Conservation (phyloP, 1,139 yeast genomes). For the Zygosaccharomyces sapae region DNA sequence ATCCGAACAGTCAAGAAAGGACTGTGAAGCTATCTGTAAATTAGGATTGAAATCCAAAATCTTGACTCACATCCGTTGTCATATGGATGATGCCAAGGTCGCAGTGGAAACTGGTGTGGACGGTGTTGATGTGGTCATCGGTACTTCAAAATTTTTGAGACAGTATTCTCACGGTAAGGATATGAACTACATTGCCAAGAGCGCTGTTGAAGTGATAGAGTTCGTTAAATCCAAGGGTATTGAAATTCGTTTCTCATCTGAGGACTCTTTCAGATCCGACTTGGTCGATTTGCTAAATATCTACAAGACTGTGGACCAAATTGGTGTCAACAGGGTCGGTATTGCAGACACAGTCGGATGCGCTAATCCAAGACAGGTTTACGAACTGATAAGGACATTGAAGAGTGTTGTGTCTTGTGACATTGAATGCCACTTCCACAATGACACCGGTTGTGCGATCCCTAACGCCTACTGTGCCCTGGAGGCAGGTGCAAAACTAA, state of each 20-base stretch:
- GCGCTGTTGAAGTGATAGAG: conserved; percentile 95
- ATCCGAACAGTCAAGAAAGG: conserved; percentile 85
- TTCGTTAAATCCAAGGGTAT: conserved; percentile 96
- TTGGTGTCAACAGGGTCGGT: conserved; percentile 98
- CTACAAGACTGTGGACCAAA: conserved; percentile 93
- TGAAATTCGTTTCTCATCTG: conserved; percentile 94
- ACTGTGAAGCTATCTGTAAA: conserved; percentile 98
- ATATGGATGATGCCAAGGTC: conserved; percentile 96
- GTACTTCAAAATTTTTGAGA: conserved; percentile 93
- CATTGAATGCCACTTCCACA: conserved; percentile 98
- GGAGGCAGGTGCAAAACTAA: conserved; percentile 95
- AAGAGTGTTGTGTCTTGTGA: conserved; percentile 93
- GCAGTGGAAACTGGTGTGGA: conserved; percentile 99
- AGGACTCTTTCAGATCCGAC: conserved; percentile 96
- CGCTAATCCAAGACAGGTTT: conserved; percentile 98
- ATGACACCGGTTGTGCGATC: conserved; percentile 98
- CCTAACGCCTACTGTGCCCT: conserved; percentile 97
- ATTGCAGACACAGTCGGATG: conserved; percentile 99
- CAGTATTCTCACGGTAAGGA: conserved; percentile 97
- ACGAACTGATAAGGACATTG: conserved; percentile 90
- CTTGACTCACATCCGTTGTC: conserved; percentile 89
- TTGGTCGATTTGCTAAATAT: conserved; percentile 91
- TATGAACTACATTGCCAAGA: conserved; percentile 95
- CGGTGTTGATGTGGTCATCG: conserved; percentile 98
- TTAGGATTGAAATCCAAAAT: conserved; percentile 94